Base-by-base conservation (phyloP, 257 asterid species). In the Prunella vulgaris region DNA sequence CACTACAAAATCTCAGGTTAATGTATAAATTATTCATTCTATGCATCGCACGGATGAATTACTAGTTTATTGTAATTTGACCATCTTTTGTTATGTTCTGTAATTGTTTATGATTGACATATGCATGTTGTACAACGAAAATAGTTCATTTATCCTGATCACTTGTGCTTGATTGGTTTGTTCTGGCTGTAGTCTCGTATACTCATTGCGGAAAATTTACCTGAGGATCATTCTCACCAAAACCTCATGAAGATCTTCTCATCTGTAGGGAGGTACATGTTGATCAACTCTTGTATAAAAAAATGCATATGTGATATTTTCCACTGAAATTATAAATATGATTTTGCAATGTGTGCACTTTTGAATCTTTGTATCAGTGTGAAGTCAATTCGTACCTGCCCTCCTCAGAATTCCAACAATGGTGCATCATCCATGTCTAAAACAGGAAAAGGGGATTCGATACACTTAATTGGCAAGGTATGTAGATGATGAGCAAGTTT, bases 141-240 rank as follows among this genome's bases (percentile, higher is more conserved):
- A 37, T 60, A 10, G 30, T 60, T 28, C 25, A 56, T 56, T 12
- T 72, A 63, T 17, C 25, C 74, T 70, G n/a, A 9, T 51, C 49
- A 51, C 49, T 10, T 64, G 37, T 56, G 57, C 35, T 67, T 57
- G 66, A 73, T 61, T 27, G 35, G 66, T 32, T 30, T 37, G 30
- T 63, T 80, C 46, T 66, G n/a, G 59, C 63, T 74, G 15, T 64
- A 92, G 98, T 86, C 94, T 61, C 90, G 93, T 61, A 89, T 92
- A 66, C 74, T 89, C 71, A 75, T 92, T 72, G 97, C 95, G 63
- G 98, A 92, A 73, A 92, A 92, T 71, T 76, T 92, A 73, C 97
- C 98, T 0, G 97, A 87, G 79, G 97, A 92, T 77, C 98, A 89
- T 75, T 86, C 90, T 71, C 98, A 92, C 72, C 98, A 92, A 86